Evolutionary conservation across 805 yeast genomes (phyloP).

Genomic region (Ogataea paradorogensis): DNA sequence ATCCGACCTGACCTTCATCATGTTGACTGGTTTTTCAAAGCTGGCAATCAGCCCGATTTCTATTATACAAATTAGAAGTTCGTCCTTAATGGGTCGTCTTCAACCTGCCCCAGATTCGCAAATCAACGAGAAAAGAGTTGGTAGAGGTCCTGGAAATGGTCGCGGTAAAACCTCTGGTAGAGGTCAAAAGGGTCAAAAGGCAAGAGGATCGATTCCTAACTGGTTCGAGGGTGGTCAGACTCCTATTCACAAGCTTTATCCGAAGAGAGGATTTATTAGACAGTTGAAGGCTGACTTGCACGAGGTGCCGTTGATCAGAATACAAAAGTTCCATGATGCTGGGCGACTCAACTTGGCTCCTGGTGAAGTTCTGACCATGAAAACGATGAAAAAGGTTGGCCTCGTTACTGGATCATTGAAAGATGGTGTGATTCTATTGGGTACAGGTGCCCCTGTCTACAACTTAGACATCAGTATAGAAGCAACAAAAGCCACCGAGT

Average conservation of each 20-base stretch:
- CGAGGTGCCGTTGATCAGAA: constrained; percentile 63
- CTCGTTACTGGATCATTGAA: constrained; percentile 65
- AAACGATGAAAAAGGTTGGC: constrained; percentile 72
- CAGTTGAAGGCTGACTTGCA: constrained; percentile 50
- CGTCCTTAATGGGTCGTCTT: constrained; percentile 52
- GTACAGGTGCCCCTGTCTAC: constrained; percentile 51
- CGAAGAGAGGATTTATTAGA: constrained; percentile 84
- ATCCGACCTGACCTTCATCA: not conserved
- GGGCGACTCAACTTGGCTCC: constrained; percentile 59
- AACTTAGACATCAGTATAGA: constrained; percentile 69
- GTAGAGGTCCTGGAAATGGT: constrained; percentile 95
- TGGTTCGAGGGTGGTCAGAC: constrained; percentile 99
- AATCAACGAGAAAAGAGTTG: constrained; percentile 65
- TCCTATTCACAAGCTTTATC: constrained; percentile 78
- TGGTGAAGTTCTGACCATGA: constrained; percentile 70
- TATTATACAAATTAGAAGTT: constrained; percentile 26
- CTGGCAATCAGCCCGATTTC: not conserved
- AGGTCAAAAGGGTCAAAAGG: constrained; percentile 98
- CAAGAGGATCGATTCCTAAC: constrained; percentile 83
- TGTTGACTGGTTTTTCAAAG: constrained; percentile 3
- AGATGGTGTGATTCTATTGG: constrained; percentile 82
- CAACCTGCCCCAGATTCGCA: constrained; percentile 63
- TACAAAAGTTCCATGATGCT: constrained; percentile 66
- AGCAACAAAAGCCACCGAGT: constrained; percentile 74
- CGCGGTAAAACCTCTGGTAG: constrained; percentile 94